Percentiles rank a stretch among this genome's conserved stretches.
Conservation (phyloP, 2,329 filamentous ascomycete species). For the Penicillium psychrosexuale region DNA sequence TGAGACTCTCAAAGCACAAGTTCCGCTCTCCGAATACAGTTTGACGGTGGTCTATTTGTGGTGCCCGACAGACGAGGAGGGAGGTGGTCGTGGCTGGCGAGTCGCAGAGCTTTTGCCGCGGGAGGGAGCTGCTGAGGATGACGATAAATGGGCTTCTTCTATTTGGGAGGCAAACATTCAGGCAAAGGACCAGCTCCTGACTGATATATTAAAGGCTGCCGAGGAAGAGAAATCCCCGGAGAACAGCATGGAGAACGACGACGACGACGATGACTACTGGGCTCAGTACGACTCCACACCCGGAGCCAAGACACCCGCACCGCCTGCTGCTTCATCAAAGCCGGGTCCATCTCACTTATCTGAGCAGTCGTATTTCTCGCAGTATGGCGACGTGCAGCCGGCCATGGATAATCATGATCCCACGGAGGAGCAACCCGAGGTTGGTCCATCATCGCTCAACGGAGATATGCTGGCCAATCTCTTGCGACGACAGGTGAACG, state of each 20-base stretch:
- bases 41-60: constrained; percentile 59
- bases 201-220: constrained; percentile 36
- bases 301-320: constrained; percentile 37
- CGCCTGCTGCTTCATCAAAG: constrained; percentile 23
- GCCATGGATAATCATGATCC: constrained; percentile 63
- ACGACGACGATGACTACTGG: constrained; percentile 65
- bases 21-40: constrained; percentile 55
- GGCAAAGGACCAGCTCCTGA: constrained; percentile 35
- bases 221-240: constrained; percentile 21
- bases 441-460: constrained; percentile 53
- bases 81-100: constrained; percentile 54
- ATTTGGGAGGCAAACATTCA: constrained; percentile 55
- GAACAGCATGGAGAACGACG: constrained; percentile 45
- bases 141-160: constrained; percentile 51
- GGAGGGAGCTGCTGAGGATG: constrained; percentile 49
- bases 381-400: constrained; percentile 62
- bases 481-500: constrained; percentile 40
- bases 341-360: constrained; percentile 37
- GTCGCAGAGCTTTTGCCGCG: constrained; percentile 57
- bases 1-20: constrained; percentile 58
- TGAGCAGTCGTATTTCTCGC: constrained; percentile 60
- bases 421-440: constrained; percentile 50
- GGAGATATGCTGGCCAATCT: constrained; percentile 49
- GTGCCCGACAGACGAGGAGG: constrained; percentile 57
- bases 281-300: constrained; percentile 60